Evolutionary conservation across 176 grass and related monocot genomes (phyloP).

Genomic region (Paspalum notatum): DNA sequence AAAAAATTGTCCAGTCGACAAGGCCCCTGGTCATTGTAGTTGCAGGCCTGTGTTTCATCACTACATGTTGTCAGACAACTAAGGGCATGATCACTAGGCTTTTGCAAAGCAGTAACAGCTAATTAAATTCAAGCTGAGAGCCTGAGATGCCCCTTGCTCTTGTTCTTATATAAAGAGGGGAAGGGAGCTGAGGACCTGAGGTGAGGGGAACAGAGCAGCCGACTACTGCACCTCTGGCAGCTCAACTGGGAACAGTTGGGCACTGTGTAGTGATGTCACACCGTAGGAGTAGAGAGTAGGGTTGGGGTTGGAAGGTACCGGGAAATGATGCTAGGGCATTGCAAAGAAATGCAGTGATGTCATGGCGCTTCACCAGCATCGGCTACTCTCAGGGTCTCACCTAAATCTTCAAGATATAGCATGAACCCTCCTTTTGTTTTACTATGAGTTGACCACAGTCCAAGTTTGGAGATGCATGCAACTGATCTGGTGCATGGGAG

Average conservation of each 20-base stretch:
- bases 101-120: neutral
- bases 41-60: neutral
- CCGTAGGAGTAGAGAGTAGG: too few species aligned
- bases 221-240: neutral
- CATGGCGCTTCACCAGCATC: too few species aligned
- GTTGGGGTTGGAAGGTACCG: too few species aligned
- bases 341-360: too few species aligned
- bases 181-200: neutral
- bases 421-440: too few species aligned
- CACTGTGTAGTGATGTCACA: too few species aligned
- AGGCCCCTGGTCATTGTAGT: neutral
- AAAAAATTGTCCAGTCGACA: neutral
- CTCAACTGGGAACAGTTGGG: neutral
- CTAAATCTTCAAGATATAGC: too few species aligned
- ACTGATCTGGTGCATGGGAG: too few species aligned
- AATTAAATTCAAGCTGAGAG: neutral
- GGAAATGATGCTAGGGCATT: too few species aligned
- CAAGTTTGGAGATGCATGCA: too few species aligned
- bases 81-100: neutral
- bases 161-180: neutral
- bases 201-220: neutral
- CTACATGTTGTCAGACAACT: neutral
- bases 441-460: too few species aligned
- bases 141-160: neutral
- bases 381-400: too few species aligned